Evolutionary conservation across 768 basidiomycete genomes (phyloP).

Genomic region (Heimioporus sp.): DNA sequence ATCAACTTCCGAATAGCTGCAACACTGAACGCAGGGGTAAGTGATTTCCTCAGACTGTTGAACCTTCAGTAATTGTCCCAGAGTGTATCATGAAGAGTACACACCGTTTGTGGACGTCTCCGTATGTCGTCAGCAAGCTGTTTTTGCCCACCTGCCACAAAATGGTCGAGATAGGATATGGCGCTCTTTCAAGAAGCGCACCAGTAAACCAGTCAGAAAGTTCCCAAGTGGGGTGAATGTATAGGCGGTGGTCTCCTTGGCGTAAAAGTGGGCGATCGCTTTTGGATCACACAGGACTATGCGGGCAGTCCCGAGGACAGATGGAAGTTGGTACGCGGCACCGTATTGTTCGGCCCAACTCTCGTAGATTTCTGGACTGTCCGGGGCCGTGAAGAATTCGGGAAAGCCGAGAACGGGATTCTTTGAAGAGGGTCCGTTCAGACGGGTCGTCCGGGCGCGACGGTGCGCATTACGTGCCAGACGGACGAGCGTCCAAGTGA

Average conservation of each 20-base stretch:
- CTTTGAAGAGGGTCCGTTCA: constrained; percentile 41
- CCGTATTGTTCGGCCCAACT: constrained; percentile 49
- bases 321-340: constrained; percentile 41
- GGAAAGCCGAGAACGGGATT: constrained; percentile 44
- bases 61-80: background rate
- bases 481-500: constrained; percentile 16
- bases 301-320: constrained; percentile 34
- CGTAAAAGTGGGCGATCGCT: constrained; percentile 51
- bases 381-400: constrained; percentile 25
- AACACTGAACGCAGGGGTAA: constrained; percentile 41
- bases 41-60: constrained; percentile 32
- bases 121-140: constrained; percentile 16
- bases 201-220: constrained; percentile 30
- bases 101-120: constrained; percentile 19
- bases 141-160: constrained; percentile 6
- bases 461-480: constrained; percentile 7
- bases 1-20: constrained; percentile 36
- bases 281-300: constrained; percentile 47
- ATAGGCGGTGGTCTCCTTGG: constrained; percentile 46
- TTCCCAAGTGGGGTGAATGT: constrained; percentile 21
- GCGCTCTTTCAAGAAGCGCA: constrained; percentile 4
- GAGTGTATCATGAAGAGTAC: background rate
- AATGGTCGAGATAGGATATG: background rate
- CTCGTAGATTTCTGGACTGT: constrained; percentile 40
- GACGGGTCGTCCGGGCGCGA: constrained; percentile 29